Evolutionary conservation across 768 basidiomycete species (phyloP).

Genomic region (Hortiboletus flavorubellus): DNA sequence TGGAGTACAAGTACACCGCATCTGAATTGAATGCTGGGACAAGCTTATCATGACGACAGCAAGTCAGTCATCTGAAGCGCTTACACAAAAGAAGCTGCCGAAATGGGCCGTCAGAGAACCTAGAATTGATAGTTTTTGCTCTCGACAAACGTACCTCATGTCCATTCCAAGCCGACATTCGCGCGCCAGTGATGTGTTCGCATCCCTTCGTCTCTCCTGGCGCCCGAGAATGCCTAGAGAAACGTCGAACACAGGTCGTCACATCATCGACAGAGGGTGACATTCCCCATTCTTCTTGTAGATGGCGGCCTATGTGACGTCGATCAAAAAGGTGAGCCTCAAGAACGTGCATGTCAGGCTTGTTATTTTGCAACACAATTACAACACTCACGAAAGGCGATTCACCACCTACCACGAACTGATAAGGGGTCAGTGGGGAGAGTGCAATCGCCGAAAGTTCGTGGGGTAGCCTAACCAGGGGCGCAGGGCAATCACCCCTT

Average conservation of each 20-base stretch:
- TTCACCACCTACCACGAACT: constrained; percentile 83
- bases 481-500: constrained; percentile 56
- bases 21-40: constrained; percentile 68
- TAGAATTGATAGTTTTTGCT: background rate
- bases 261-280: constrained; percentile 45
- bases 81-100: constrained; percentile 61
- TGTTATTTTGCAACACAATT: background rate
- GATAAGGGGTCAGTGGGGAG: constrained; percentile 77
- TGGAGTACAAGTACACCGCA: constrained; percentile 71
- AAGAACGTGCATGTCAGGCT: constrained; percentile 1
- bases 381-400: constrained; percentile 60
- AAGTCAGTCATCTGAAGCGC: constrained; percentile 23
- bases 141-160: constrained; percentile 54
- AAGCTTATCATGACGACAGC: constrained; percentile 3
- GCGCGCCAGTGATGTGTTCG: constrained; percentile 75
- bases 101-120: constrained; percentile 11
- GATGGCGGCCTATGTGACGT: constrained; percentile 58
- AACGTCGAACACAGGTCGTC: constrained; percentile 79
- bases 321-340: constrained; percentile 65
- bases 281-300: constrained; percentile 70
- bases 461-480: constrained; percentile 62
- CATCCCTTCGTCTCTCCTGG: constrained; percentile 34
- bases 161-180: constrained; percentile 66
- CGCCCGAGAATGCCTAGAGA: constrained; percentile 50
- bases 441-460: constrained; percentile 71